Base-by-base conservation (phyloP, 129 eudicot genomes). In the Tagetes erecta region DNA sequence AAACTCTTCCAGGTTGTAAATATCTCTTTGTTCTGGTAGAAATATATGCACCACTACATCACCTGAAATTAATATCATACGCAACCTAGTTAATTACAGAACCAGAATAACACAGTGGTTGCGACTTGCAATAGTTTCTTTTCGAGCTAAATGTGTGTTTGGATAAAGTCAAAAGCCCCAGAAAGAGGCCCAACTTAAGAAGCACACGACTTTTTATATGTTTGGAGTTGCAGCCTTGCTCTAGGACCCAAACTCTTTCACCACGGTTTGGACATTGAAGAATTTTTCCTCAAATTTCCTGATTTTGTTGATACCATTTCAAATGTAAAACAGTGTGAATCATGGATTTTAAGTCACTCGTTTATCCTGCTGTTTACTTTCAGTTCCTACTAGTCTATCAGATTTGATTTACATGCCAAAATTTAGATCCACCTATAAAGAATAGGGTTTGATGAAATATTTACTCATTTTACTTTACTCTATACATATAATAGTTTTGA, bases 1-100 rank as follows among this genome's bases (percentile, higher is more conserved):
- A 83, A 94, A 94, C 82, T 94, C 98, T 80, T 94, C 98, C 82
- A 94, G 78, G 85, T 94, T 90, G 89, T 94, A 94, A 63, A 69
- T 87, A 46, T 67, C 87, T 64, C 98, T 83, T 14, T 94, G 96
- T 60, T 80, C 89, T 1, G 97, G 97, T 78, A 94, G 98, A 83
- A 94, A 94, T 67, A 94, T 72, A 78, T 94, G 98, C 62, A 94
- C 97, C 12, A 94, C 92, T 40, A 94, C 92, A 85, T 94, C 98
- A 78, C 98, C 98, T 94, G 83, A 10, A 72, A 70, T 50, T n/a
- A 77, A 56, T 4, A 44, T 31, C 49, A 5, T 35, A 14, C 37
- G 3, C 7, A 37, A 30, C 5, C 8, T 20, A 1, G 51, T 73
- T 67, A 67, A 55, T 76, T 11, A 38, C 31, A 45, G 57, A 31